These are phyloP conservation scores for Alternaria tenuissima DNA, from an alignment of 2,329 filamentous ascomycete genomes.

Conservation along the genomic window DNA sequence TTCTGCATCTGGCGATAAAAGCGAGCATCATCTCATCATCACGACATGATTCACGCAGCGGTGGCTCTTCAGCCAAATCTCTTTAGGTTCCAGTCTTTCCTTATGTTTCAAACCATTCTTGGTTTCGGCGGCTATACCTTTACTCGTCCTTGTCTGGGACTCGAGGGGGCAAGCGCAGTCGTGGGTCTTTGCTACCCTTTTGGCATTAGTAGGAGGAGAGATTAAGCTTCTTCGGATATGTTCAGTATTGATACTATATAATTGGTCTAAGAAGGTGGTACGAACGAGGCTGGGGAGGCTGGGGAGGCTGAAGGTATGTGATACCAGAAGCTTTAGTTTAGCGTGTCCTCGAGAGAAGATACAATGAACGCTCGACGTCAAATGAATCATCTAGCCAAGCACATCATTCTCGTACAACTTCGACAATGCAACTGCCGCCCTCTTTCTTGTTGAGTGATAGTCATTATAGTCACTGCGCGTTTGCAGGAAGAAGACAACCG, in stretches of 20 bases:
- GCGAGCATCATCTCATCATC: constrained; percentile 32
- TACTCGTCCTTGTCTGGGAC: constrained; percentile 31
- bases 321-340: constrained; percentile 13
- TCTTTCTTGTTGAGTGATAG: neutral
- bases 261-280: constrained; percentile 21
- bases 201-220: constrained; percentile 5
- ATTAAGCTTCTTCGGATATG: constrained; percentile 20
- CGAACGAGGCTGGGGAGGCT: neutral
- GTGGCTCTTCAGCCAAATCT: constrained; percentile 45
- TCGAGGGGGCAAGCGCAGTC: constrained; percentile 43
- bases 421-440: neutral
- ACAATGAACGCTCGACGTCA: constrained; percentile 1
- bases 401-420: neutral
- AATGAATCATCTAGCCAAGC: constrained; percentile 11
- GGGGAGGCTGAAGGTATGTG: constrained; percentile 18
- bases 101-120: constrained; percentile 39
- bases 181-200: constrained; percentile 30
- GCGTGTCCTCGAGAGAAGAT: constrained; percentile 8
- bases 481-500: neutral
- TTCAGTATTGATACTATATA: constrained; percentile 34
- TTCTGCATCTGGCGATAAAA: constrained; percentile 22
- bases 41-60: constrained; percentile 36
- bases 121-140: constrained; percentile 44
- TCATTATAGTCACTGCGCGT: neutral
- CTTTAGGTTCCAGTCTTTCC: constrained; percentile 22